Base-by-base conservation (phyloP, 2,329 filamentous ascomycete genomes). In the Myriosclerotinia duriaeana region DNA sequence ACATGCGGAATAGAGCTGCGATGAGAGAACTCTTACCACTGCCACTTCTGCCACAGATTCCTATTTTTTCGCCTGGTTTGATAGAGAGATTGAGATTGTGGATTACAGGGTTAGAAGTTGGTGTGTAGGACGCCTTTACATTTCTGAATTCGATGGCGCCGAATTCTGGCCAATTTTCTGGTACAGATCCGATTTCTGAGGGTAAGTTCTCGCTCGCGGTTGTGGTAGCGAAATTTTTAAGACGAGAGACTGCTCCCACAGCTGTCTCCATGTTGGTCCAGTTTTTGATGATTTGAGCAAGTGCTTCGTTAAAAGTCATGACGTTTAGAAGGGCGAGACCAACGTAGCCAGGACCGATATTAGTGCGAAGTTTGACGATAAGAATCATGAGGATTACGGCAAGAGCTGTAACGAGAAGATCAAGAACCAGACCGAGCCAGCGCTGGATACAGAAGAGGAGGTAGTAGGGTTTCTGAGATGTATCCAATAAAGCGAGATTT, bases 401-500 rank as follows among this genome's bases (percentile, higher is more conserved):
- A 1, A 79, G 64, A 8, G 71, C 70, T 22, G 52, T 66, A 9
- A 71, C 70, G 12, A 73, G 52, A n/a, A 74, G 66, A 50, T 73
- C 71, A 0, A 74, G 64, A 0, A 81, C 79, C 0, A 87, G 77
- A 0, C 74, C 78, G 0, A 88, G 78, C 85, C 85, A 88, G 34
- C 83, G 79, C 72, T 88, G 86, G 2, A 86, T 80, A 58, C 82
- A 81, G 67, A 80, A 83, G 8, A 87, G 78, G 0, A 87, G 78
- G 70, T 88, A 88, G 65, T 83, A 85, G 0, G 85, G 85, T 38
- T 79, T 77, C 69, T 88, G 86, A 0, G 85, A 85, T 7, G 75
- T 75, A 67, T 88, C 83, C 1, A 88, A 76, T 0, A 84, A 77
- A 5, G 71, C 69, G 20, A 81, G 74, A 65, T 84, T 85, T 68